phyloP scores from a whole-genome alignment of 257 asterid genomes.

The Nicotiana obtusifolia region DNA sequence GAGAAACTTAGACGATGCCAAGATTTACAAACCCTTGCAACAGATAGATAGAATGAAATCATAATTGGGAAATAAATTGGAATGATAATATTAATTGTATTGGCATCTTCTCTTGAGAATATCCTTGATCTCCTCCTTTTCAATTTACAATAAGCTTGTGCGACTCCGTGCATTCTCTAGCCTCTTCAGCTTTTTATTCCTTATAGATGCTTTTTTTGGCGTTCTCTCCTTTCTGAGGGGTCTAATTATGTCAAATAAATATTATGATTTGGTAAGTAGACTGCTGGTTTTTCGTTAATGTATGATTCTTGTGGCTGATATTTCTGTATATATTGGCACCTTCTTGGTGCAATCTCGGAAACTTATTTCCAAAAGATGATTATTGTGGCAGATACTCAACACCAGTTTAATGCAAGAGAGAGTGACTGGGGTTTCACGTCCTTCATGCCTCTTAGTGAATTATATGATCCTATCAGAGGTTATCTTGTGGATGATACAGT shows the following conservation, averaged over 20 bases:
- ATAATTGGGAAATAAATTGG: not conserved
- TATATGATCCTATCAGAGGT: constrained; percentile 61
- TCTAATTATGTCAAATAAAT: not conserved
- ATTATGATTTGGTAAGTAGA: not conserved
- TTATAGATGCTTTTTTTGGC: not conserved
- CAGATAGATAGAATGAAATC: not conserved
- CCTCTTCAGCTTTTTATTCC: not conserved
- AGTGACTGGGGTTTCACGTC: constrained; percentile 77
- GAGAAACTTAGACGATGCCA: not conserved
- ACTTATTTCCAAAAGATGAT: not conserved
- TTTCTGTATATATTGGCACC: not conserved
- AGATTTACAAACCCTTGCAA: not conserved
- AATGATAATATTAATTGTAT: not conserved
- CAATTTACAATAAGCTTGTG: not conserved
- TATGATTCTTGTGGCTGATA: not conserved
- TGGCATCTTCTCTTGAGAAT: not conserved
- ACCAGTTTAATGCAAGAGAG: constrained; percentile 64
- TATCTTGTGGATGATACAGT: constrained; percentile 51
- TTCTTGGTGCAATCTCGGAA: not conserved
- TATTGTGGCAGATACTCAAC: constrained; percentile 48
- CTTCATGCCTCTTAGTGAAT: constrained; percentile 65
- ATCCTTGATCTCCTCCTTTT: not conserved
- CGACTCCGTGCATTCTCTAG: not conserved
- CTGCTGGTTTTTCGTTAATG: not conserved
- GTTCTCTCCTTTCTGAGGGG: not conserved